Base-by-base conservation (phyloP, 768 basidiomycete genomes). In the Hygrocybe punicea region DNA sequence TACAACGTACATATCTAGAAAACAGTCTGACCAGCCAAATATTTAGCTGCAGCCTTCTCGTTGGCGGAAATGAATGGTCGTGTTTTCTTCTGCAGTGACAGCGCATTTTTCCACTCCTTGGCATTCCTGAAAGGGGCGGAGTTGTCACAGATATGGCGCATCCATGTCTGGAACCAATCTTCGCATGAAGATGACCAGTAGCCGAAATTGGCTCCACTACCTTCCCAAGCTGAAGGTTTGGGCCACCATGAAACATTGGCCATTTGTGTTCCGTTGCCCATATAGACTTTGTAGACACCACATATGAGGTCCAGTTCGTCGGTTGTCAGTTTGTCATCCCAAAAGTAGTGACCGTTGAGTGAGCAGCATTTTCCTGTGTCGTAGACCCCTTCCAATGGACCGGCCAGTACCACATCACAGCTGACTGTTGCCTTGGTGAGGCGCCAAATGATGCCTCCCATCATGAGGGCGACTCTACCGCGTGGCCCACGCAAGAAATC, bases 261-360 rank as follows among this genome's bases (percentile, higher is more conserved):
- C 24, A 45, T 48, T 34, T 48, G 46, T 14, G 13, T 51, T 24
- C 17, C n/a, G 16, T 50, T 51, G 61, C 64, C 59, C 19, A 57
- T 66, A 24, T 51, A 53, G 17, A 65, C 60, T 51, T 60, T 48
- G 45, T 69, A 68, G 8, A 64, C 60, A 17, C 64, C 68, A 51
- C 64, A 63, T 11, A 67, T 65, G 3, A 63, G 44, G 35, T 64
- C 56, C 14, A 62, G 35, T 39, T 68, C 67, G 29, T 63, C 36
- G n/a, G 60, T 53, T 10, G 62, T 61, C 24, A 70, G 56, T 8
- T 25, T 35, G 51, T 71, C 66, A 54, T 69, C 69, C 48, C 62
- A 60, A 24, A 57, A 61, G 10, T 24, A 17, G 9, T 14, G 10
- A 17, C 10, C n/a, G n/a, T 14, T 54, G 53, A 54, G n/a, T 25